Evolutionary conservation across 2,329 filamentous ascomycete species (phyloP), one percentile per base, ranked within the genome.

Genomic region (Fusarium beomiforme): DNA sequence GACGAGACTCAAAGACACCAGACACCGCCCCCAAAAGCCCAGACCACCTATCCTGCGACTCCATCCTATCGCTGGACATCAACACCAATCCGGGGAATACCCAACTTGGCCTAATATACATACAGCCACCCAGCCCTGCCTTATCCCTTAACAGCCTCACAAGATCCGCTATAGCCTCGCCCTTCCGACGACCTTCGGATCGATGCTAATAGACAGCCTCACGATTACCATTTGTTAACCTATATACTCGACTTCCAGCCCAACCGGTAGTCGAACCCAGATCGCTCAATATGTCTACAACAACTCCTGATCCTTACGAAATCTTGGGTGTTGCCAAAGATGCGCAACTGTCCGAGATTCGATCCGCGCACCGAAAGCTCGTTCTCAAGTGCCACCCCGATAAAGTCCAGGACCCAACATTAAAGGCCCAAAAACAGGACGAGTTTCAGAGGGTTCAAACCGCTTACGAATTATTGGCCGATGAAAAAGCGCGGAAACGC

Each of bases 361-460:
- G 93, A 77, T 87, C 89, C 55, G 92, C 93, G 19, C 91, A 97
- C 83, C 90, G 93, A 75, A 97, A 97, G 81, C 90, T 97, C 42
- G 93, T 93, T 37, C 88, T 97, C 74, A 94, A 93, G 80, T 95
- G 92, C 78, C 95, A 98, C 75, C 95, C 95, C 36, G 95, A 98
- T 85, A 97, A 97, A 83, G 89, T 97, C 69, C 91, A 94, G 73
- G 89, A 97, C 76, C 90, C 91, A 57, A 85, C 89, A 19, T 85
- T 92, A 76, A 97, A 96, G 82, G 89, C 90, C 64, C 84, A 89
- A 75, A 97, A 95, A 80, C 90, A 93, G 75, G 91, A 94, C 75
- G 91, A 97, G 81, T 99, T 98, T 78, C 94, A 98, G 81, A 91
- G 90, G 79, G 93, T 98, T 36, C 95, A 98, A 80, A 90, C 95